Evolutionary conservation across 129 eudicot genomes (phyloP), one percentile per base, ranked within the genome.

Genomic region (Solidago caesia): DNA sequence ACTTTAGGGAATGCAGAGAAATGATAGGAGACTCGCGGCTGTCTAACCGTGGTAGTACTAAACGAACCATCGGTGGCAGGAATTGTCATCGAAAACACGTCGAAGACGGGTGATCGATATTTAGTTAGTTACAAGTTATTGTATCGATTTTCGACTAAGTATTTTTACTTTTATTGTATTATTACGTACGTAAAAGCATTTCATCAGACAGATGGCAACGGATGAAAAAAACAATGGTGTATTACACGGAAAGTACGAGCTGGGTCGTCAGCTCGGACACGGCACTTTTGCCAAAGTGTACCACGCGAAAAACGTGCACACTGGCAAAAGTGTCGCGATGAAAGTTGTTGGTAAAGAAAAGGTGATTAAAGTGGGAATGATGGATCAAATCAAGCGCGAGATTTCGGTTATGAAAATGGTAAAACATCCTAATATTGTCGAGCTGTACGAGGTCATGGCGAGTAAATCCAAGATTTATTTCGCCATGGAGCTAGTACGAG

Each of bases 21-120:
- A 81, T 81, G 84, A 81, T 47, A 12, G 84, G 68, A 70, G 77
- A 71, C 26, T 75, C 84, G 65, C 78, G 74, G 53, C 70, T 76
- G 80, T 81, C 73, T 75, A 81, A 81, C 80, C 33, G 73, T 10
- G 77, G 73, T 0, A 70, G 77, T 44, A 41, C 80, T 11, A 76
- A 81, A 33, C 61, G 76, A 70, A 69, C 68, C 0, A 55, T 75
- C 56, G 81, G 81, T 64, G 81, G 84, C 84, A 70, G 84, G 47
- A 76, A 55, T 57, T 81, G 84, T 74, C 84, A 81, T 81, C 84
- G 84, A 8, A 81, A 81, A 76, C 81, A 81, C 81, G 84, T 81
- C 0, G 84, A 81, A 70, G 84, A 81, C 84, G 84, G 84, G 84
- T 66, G 71, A 66, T 25, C 71, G 1, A 2, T 14, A 53, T 59